Evolutionary conservation across 805 yeast genomes (phyloP).

Genomic region (Wickerhamiella dianesei): DNA sequence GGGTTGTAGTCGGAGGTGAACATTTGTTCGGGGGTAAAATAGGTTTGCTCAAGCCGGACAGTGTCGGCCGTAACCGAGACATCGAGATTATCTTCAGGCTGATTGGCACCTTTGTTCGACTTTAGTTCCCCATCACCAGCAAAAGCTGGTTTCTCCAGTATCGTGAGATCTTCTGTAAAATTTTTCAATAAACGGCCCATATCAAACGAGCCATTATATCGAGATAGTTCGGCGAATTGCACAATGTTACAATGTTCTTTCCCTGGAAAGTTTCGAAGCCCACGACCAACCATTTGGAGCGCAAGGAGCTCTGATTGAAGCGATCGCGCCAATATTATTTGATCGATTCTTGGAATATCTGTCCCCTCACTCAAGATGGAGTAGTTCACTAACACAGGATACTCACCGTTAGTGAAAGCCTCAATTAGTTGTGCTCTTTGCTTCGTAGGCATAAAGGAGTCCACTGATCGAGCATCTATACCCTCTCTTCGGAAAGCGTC

Average conservation of each 20-base stretch:
- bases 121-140: too few relatives aligned
- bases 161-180: background rate
- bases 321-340: conserved; percentile 65
- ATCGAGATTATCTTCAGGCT: background rate
- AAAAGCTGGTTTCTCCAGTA: background rate
- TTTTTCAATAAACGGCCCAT: background rate
- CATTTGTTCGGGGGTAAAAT: conserved; percentile 1
- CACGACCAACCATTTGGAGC: conserved; percentile 86
- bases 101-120: too few relatives aligned
- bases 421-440: conserved; percentile 40
- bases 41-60: background rate
- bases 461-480: conserved; percentile 55
- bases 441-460: conserved; percentile 44
- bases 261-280: conserved; percentile 48
- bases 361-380: conserved; percentile 91
- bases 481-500: conserved; percentile 43
- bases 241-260: conserved; percentile 60
- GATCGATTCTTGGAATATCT: conserved; percentile 80
- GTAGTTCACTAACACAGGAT: conserved; percentile 72
- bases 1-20: conserved; percentile 7
- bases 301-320: conserved; percentile 59
- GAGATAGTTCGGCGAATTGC: conserved; percentile 11
- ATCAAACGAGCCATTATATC: background rate
- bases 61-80: background rate
- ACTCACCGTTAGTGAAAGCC: conserved; percentile 46